phyloP scores from a whole-genome alignment of 228 moss, liverwort and hornwort species.

The Sphagnum magellanicum region DNA sequence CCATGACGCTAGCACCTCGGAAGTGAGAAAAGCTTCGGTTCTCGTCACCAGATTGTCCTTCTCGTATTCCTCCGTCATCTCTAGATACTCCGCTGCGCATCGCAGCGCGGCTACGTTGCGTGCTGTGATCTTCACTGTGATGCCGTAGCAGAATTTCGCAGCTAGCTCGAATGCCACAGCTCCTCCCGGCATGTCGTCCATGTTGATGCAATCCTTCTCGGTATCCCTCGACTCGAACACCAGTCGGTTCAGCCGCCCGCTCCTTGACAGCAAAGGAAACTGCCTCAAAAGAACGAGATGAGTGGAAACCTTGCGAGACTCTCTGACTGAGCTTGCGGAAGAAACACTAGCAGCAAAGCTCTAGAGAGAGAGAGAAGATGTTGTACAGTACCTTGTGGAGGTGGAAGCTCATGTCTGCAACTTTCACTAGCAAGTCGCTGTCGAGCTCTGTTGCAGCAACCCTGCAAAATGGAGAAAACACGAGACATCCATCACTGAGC shows the following conservation, averaged over 20 bases:
- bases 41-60: conserved; percentile 64
- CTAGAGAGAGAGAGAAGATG: background rate
- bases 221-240: conserved; percentile 55
- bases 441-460: conserved; percentile 88
- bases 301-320: background rate
- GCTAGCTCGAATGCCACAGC: conserved; percentile 71
- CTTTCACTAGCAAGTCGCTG: conserved; percentile 84
- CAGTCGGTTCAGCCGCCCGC: conserved; percentile 47
- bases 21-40: conserved; percentile 62
- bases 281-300: conserved; percentile 5
- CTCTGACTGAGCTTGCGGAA: background rate
- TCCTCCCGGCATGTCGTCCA: conserved; percentile 77
- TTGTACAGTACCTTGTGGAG: conserved; percentile 62
- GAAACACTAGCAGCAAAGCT: background rate
- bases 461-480: conserved; percentile 30
- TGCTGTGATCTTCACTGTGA: conserved; percentile 61
- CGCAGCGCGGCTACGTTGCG: conserved; percentile 68
- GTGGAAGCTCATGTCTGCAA: conserved; percentile 82
- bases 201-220: conserved; percentile 78
- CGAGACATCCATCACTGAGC: background rate
- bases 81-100: conserved; percentile 76
- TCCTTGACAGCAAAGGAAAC: conserved; percentile 52
- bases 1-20: conserved; percentile 80
- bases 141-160: conserved; percentile 81
- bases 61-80: conserved; percentile 81